Percentiles rank a stretch among this genome's conserved stretches.
Conservation (phyloP, 495 filamentous ascomycete species). For the Penicillium parvum region DNA sequence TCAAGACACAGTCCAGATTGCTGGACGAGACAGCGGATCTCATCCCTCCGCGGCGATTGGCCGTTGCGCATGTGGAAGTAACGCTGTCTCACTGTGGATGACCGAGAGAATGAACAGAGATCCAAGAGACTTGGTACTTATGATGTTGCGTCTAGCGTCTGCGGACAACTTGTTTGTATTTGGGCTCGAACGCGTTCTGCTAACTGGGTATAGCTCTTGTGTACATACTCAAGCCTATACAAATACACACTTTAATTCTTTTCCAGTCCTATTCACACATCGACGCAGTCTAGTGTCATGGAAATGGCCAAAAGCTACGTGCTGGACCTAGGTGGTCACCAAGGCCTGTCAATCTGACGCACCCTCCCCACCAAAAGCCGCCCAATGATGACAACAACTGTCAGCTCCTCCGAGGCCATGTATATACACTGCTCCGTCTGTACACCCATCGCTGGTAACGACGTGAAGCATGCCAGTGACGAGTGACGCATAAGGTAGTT, state of each 20-base stretch:
- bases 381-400: constrained; percentile 32
- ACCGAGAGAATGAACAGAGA: constrained; percentile 49
- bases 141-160: background rate
- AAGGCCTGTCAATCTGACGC: too few species aligned
- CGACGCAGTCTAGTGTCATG: too few species aligned
- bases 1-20: constrained; percentile 32
- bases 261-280: too few species aligned
- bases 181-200: background rate
- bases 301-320: too few species aligned
- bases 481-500: constrained; percentile 39
- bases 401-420: constrained; percentile 29
- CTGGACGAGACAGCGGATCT: constrained; percentile 25
- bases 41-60: constrained; percentile 26
- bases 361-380: background rate
- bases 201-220: background rate
- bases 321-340: too few species aligned
- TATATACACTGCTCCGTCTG: constrained; percentile 29
- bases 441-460: constrained; percentile 30
- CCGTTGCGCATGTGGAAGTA: constrained; percentile 32
- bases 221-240: constrained; percentile 6
- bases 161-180: background rate
- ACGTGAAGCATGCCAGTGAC: constrained; percentile 34
- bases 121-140: constrained; percentile 29
- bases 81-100: constrained; percentile 28
- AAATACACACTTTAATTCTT: too few species aligned